phyloP scores from a whole-genome alignment of 768 basidiomycete species.

The Tricholoma sp. region DNA sequence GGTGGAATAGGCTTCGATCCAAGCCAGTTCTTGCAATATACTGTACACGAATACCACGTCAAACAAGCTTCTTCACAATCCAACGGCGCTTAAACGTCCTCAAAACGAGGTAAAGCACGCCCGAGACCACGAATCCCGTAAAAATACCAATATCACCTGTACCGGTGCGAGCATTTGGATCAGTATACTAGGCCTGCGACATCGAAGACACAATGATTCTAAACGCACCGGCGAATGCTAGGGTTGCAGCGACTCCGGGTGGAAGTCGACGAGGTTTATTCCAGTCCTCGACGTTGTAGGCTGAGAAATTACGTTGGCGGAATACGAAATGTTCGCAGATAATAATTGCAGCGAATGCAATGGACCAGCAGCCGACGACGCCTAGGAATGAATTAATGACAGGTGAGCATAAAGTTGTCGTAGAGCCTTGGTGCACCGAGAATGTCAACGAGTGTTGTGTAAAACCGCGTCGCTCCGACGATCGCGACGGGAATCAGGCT shows the following conservation, averaged over 20 bases:
- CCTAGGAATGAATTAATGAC: conserved; percentile 25
- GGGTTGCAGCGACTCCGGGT: conserved; percentile 55
- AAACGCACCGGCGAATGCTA: conserved; percentile 45
- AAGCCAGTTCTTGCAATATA: too few relatives aligned
- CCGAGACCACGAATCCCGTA: conserved; percentile 46
- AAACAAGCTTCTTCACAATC: background rate
- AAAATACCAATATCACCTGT: conserved; percentile 74
- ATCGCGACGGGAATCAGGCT: conserved; percentile 68
- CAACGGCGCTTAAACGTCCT: background rate
- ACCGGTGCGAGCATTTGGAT: conserved; percentile 53
- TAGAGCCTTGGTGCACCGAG: conserved; percentile 48
- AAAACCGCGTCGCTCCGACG: conserved; percentile 64
- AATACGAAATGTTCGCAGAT: conserved; percentile 65
- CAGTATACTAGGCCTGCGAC: conserved; percentile 66
- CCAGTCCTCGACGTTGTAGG: conserved; percentile 52
- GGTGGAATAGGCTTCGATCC: too few relatives aligned
- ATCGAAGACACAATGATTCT: conserved; percentile 61
- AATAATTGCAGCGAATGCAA: conserved; percentile 54
- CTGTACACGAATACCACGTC: background rate
- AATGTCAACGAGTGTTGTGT: conserved; percentile 56
- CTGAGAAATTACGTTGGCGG: conserved; percentile 41
- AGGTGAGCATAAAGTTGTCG: background rate
- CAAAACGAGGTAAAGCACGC: conserved; percentile 34
- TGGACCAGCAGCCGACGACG: conserved; percentile 52
- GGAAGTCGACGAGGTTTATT: conserved; percentile 51